A percentile compares a stretch with the other conserved stretches of the same genome.
Conservation (phyloP, 108 stramenopile species). For the Cyclostephanos invisitatus region DNA sequence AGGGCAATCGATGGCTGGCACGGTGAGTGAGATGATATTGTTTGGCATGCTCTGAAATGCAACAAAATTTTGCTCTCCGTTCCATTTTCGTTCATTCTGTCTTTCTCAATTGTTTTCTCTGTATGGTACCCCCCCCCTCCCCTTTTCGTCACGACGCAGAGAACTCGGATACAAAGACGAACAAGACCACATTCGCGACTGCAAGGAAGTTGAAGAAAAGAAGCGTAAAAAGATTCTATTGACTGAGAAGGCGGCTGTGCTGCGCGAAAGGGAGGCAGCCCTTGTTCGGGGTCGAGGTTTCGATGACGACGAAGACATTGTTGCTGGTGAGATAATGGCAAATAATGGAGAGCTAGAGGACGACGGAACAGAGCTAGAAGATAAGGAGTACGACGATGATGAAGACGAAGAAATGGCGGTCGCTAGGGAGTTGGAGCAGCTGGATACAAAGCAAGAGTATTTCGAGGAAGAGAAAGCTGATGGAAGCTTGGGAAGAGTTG, state of each 20-base stretch:
- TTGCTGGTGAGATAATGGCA: slow-evolving; percentile 17
- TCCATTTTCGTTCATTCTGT: background rate
- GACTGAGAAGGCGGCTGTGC: slow-evolving; percentile 57
- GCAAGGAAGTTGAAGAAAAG: slow-evolving; percentile 57
- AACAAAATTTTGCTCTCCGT: no score
- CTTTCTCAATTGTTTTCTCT: background rate
- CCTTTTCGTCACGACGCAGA: slow-evolving; percentile 30
- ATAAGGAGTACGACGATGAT: slow-evolving; percentile 41
- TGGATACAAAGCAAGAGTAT: slow-evolving; percentile 5
- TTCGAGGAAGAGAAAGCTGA: slow-evolving; percentile 2
- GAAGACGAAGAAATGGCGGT: slow-evolving; percentile 64
- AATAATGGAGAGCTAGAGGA: slow-evolving; percentile 44
- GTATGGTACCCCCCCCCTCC: no score
- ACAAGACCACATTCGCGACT: slow-evolving; percentile 84
- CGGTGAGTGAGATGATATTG: slow-evolving; percentile 24
- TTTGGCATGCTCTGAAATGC: background rate
- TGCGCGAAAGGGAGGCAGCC: slow-evolving; percentile 8
- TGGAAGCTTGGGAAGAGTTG: slow-evolving; percentile 19
- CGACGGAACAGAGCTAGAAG: slow-evolving; percentile 20
- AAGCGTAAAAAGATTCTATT: slow-evolving; percentile 60
- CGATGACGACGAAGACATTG: background rate
- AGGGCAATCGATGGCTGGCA: slow-evolving; percentile 85
- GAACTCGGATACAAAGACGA: slow-evolving; percentile 85
- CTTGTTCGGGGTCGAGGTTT: slow-evolving; percentile 1
- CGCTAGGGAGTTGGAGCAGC: slow-evolving; percentile 41